Base-by-base conservation (phyloP, 768 basidiomycete genomes). In the Calocera viscosa region DNA sequence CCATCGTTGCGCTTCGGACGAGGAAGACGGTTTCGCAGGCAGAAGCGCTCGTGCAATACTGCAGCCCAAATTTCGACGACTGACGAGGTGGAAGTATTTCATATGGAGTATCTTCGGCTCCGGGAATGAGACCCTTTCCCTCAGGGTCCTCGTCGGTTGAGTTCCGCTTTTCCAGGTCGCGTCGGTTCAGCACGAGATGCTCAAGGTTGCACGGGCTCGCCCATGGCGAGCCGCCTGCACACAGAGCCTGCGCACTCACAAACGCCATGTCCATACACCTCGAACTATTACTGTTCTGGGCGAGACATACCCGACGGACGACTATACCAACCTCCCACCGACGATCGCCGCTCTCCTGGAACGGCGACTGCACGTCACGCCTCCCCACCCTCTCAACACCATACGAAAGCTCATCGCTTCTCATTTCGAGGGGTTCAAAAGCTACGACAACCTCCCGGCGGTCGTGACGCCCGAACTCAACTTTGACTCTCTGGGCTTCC, bases 401-500 rank as follows among this genome's bases (percentile, higher is more conserved):
- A 84, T 98, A 49, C 89, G 91, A 40, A 75, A 80, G 24, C 82
- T 92, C 70, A 87, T 98, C 72, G 90, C 96, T 78, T 82, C 83
- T 22, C 90, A 96, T 74, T 97, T 89, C 72, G 79, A 86, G 3
- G 78, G 84, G 66, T 93, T 86, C 75, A 77, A 85, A 16, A 85
- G 88, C 68, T 77, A 91, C 49, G 84, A 87, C 14, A 87, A 90
- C 24, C 79, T 91, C 68, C 89, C 92, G 1, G 93, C 96, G 1
- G 78, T 98, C 68, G 96, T 99, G 65, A 87, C 92, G 1, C 91
- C 93, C 1, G 80, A 80, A 74, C 85, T 94, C 76, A 99, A 94
- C 78, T 99, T 99, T 76, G 96, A 99, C 77, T 91, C 95, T 71
- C 86, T 99, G 34, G 93, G 91, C 2, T 98, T 99, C 78, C 88